These are phyloP conservation scores for Amniculicola lignicola DNA, from an alignment of 495 filamentous ascomycete species.

Conservation along the genomic window DNA sequence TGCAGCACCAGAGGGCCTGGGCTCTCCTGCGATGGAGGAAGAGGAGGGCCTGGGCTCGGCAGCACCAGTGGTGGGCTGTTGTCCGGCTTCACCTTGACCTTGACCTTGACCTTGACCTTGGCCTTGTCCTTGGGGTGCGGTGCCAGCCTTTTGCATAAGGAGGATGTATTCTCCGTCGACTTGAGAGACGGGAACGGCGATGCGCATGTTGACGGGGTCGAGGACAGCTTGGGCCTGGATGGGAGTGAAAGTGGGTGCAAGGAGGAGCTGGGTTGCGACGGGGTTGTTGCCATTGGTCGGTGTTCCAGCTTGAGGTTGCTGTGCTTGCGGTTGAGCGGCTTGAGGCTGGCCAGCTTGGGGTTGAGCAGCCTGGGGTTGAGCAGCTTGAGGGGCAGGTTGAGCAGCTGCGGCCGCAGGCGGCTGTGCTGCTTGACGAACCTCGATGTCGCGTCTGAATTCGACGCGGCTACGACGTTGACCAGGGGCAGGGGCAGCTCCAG, in stretches of 20 bases:
- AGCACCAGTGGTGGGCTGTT: background rate
- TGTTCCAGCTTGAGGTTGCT: background rate
- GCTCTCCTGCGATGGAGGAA: background rate
- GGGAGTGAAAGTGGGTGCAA: constrained; percentile 36
- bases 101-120: constrained; percentile 4
- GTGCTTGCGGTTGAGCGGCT: background rate
- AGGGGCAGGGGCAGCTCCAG: background rate
- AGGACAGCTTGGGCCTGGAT: constrained; percentile 26
- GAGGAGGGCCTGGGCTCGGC: background rate
- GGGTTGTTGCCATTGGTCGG: constrained; percentile 20
- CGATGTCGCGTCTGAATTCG: background rate
- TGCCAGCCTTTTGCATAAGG: constrained; percentile 22
- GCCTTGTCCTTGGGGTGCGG: background rate
- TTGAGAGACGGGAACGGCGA: constrained; percentile 28
- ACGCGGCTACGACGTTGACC: constrained; percentile 7
- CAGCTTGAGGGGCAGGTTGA: background rate
- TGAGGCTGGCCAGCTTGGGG: background rate
- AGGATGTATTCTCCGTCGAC: constrained; percentile 37
- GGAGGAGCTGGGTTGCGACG: constrained; percentile 33
- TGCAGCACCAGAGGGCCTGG: constrained; percentile 1
- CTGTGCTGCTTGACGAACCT: background rate
- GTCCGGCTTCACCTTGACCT: background rate
- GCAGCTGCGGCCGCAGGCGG: background rate
- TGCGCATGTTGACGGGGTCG: constrained; percentile 27
- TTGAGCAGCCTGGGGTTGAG: background rate